Base-by-base conservation (phyloP, 768 basidiomycete species). In the Tephrocybe sp. region DNA sequence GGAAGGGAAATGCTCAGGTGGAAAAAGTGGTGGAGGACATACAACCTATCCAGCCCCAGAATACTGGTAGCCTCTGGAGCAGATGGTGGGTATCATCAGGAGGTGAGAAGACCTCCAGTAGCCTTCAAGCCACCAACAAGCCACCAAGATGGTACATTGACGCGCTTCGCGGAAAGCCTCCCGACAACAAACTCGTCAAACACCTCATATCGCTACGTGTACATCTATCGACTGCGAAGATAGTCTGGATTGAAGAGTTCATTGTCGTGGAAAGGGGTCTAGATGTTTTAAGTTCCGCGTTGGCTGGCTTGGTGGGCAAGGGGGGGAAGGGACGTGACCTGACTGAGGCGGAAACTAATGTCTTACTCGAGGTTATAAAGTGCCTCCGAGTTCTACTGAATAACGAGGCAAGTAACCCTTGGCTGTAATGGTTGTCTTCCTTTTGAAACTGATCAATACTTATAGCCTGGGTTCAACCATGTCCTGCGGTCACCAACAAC, bases 301-400 rank as follows among this genome's bases (percentile, higher is more conserved):
- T 95, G 18, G 76, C 79, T 23, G 63, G 70, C 21, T 68, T 93
- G 24, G 84, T 90, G 2, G 80, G 80, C 12, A 90, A 83, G 61
- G 79, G 77, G 10, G 83, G 83, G n/a, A 85, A 84, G 68, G 75
- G 76, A 61, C 81, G 76, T 55, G 65, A 58, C n/a, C 62, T 83
- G 45, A 78, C 71, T 3, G 90, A 95, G 42, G 68, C 79, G 23
- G 89, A 92, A 62, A 79, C 77, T 11, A 79, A 77, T 2, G 81
- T 86, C 1, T 70, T 94, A 23, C 60, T 86, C 25, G 93, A 96
- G 63, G 66, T 85, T 20, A 75, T 92, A 56, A 90, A 86, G 62
- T 93, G 90, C 63, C 68, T 97, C 20, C 75, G 93, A 34, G 87
- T 88, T 0, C 68, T 98, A 15, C 71, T 94, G 56, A 97, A 97